Evolutionary conservation across 208 protist species (phyloP), one percentile per base, ranked within the genome.

Genomic region (Crithidia fasciculata): DNA sequence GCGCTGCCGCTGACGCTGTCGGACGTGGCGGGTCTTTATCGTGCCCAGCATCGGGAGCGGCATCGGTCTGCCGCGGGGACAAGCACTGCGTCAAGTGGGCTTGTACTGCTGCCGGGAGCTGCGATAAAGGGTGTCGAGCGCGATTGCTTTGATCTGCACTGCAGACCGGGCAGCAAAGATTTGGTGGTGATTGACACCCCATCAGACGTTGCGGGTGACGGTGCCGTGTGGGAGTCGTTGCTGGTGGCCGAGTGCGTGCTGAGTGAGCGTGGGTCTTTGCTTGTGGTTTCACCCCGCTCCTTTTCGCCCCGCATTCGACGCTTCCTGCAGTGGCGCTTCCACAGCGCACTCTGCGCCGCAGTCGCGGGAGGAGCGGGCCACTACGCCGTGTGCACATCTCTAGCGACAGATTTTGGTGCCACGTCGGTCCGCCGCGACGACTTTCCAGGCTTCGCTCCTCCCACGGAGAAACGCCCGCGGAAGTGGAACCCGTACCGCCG

Each of bases 401-500:
- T 78, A 13, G 66, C 75, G 15, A 18, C 66, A 19, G 83, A 81
- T 19, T 73, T 80, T 39, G 69, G 49, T 9, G 54, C 69, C 52
- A 5, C 69, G 8, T 28, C 55, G 16, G 56, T 75, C 28, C 65
- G 66, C 36, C 62, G 53, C 28, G 61, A 65, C 36, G 70, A 70
- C 57, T 89, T 90, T 69, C 85, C 87, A 2, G 81, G 85, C 12
- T 55, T 82, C 49, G 19, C 78, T 13, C 15, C 76, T 9, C 63
- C 65, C 8, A 77, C 72, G 12, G 52, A 62, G 44, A 55, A 49
- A 8, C 74, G 87, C 10, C 74, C 78, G 44, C 71, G 76, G 43
- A 75, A 69, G 49, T 90, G 85, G 82, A 90, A 89, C 53, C 87
- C 83, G n/a, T 87, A 88, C 55, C 76, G 70, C 6, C 49, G 76